A percentile compares a stretch with the other conserved stretches of the same genome.
These are phyloP conservation scores for Aspergillus amoenus DNA, from an alignment of 2,329 filamentous ascomycete species.

Conservation along the genomic window DNA sequence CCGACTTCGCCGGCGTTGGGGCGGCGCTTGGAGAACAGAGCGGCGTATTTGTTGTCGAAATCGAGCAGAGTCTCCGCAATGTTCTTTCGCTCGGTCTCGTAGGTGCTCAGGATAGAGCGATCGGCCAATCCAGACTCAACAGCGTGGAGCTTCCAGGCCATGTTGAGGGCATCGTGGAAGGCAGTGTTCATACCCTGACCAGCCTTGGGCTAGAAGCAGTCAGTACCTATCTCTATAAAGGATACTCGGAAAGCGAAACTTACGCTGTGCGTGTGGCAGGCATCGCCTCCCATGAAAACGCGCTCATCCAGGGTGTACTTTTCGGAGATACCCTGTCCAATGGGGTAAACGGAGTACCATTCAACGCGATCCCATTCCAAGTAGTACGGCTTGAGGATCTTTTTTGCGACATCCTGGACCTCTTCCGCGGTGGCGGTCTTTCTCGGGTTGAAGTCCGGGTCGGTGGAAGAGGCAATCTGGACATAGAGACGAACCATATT, in stretches of 20 bases:
- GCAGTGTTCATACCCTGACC: slow-evolving; percentile 65
- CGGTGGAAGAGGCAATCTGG: slow-evolving; percentile 63
- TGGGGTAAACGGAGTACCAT: slow-evolving; percentile 67
- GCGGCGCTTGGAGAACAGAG: slow-evolving; percentile 78
- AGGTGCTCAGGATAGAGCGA: slow-evolving; percentile 74
- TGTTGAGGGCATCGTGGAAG: slow-evolving; percentile 69
- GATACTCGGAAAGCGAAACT: slow-evolving; percentile 11
- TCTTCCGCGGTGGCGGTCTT: slow-evolving; percentile 60
- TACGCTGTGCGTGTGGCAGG: slow-evolving; percentile 61
- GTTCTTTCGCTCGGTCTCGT: slow-evolving; percentile 80
- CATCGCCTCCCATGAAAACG: slow-evolving; percentile 66
- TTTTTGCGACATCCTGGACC: slow-evolving; percentile 58
- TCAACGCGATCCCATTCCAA: slow-evolving; percentile 65
- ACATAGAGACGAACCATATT: slow-evolving; percentile 52
- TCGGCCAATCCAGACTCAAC: slow-evolving; percentile 81
- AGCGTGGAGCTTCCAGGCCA: slow-evolving; percentile 94
- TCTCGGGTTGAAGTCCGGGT: slow-evolving; percentile 60
- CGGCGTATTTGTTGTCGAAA: slow-evolving; percentile 88
- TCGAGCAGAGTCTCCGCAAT: slow-evolving; percentile 80
- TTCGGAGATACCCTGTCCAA: slow-evolving; percentile 65
- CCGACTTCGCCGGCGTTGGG: slow-evolving; percentile 72
- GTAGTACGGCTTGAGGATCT: slow-evolving; percentile 60
- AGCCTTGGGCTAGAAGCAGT: slow-evolving; percentile 53
- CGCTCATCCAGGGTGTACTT: slow-evolving; percentile 64
- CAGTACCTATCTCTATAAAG: slow-evolving; percentile 1